Conservation (phyloP, 768 basidiomycete genomes). For the Mycena chlorophos region DNA sequence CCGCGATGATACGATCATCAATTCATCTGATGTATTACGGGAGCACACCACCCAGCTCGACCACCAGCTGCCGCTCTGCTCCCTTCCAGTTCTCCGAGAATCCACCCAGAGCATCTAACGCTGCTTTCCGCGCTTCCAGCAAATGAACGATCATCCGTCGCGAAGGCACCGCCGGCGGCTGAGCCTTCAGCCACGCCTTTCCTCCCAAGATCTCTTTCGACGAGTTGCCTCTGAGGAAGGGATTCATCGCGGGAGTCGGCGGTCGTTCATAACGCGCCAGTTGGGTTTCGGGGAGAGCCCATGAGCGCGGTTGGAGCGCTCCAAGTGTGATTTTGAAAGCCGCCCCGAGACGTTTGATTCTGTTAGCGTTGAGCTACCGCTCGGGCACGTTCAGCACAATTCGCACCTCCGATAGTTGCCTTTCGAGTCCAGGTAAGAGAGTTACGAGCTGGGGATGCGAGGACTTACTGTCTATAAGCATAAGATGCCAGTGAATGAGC, state of each 20-base stretch:
- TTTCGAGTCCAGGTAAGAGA: slow-evolving; percentile 8
- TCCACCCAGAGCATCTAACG: slow-evolving; percentile 23
- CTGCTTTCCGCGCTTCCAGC: slow-evolving; percentile 33
- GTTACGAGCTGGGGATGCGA: background rate
- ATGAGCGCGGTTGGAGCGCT: slow-evolving; percentile 29
- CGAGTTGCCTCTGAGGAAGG: slow-evolving; percentile 37
- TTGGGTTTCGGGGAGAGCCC: slow-evolving; percentile 21
- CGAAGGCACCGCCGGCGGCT: slow-evolving; percentile 24
- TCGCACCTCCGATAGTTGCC: slow-evolving; percentile 39
- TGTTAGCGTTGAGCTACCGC: slow-evolving; percentile 12
- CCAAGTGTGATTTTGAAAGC: slow-evolving; percentile 41
- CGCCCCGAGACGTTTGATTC: slow-evolving; percentile 37
- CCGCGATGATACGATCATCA: too few relatives aligned
- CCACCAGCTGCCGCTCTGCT: background rate
- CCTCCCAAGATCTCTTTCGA: slow-evolving; percentile 15
- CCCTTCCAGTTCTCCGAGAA: slow-evolving; percentile 23
- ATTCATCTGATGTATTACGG: too few relatives aligned
- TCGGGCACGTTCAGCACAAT: background rate
- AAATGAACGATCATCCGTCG: slow-evolving; percentile 33
- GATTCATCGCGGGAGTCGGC: slow-evolving; percentile 43
- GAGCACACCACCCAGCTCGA: background rate
- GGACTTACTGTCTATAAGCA: slow-evolving; percentile 38
- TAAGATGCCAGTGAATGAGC: slow-evolving; percentile 47
- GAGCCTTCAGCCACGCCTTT: slow-evolving; percentile 14
- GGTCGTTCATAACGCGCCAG: slow-evolving; percentile 38